These are phyloP conservation scores for Biscogniauxia mediterranea DNA, from an alignment of 2,329 filamentous ascomycete species.

Conservation along the genomic window DNA sequence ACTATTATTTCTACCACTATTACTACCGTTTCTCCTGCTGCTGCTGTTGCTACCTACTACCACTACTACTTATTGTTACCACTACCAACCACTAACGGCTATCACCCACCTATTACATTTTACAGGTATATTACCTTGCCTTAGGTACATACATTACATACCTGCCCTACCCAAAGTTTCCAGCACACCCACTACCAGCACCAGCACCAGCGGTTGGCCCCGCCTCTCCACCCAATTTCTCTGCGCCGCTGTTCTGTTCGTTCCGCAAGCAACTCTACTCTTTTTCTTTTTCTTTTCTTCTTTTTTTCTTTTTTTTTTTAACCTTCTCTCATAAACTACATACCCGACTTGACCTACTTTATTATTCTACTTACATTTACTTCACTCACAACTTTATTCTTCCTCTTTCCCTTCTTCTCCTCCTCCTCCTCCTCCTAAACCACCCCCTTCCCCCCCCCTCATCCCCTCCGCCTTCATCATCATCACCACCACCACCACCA, in stretches of 20 bases:
- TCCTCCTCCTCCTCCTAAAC: not conserved
- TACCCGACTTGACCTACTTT: slow-evolving; percentile 4
- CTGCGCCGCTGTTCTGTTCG: slow-evolving; percentile 19
- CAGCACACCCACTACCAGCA: not conserved
- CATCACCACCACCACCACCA: no score
- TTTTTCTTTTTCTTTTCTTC: slow-evolving; percentile 3
- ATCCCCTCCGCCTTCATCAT: slow-evolving; percentile 6
- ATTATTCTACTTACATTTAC: slow-evolving; percentile 23
- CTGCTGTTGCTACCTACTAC: no score
- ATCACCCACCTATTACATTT: no score
- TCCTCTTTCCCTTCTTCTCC: slow-evolving; percentile 12
- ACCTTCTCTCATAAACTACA: slow-evolving; percentile 2
- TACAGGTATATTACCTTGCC: no score
- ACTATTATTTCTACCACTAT: no score
- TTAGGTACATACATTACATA: not conserved
- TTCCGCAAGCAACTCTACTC: slow-evolving; percentile 8
- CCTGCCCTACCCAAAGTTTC: slow-evolving; percentile 2
- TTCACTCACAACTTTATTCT: slow-evolving; percentile 10
- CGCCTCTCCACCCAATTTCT: slow-evolving; percentile 26
- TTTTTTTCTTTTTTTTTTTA: slow-evolving; percentile 21
- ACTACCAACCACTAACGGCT: no score
- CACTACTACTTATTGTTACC: no score
- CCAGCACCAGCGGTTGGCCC: slow-evolving; percentile 19
- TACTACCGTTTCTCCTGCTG: no score
- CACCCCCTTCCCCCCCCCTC: slow-evolving; percentile 2